A percentile compares a stretch with the other conserved stretches of the same genome.
phyloP scores from a whole-genome alignment of 768 basidiomycete genomes.

The Boletus subcaerulescens region DNA sequence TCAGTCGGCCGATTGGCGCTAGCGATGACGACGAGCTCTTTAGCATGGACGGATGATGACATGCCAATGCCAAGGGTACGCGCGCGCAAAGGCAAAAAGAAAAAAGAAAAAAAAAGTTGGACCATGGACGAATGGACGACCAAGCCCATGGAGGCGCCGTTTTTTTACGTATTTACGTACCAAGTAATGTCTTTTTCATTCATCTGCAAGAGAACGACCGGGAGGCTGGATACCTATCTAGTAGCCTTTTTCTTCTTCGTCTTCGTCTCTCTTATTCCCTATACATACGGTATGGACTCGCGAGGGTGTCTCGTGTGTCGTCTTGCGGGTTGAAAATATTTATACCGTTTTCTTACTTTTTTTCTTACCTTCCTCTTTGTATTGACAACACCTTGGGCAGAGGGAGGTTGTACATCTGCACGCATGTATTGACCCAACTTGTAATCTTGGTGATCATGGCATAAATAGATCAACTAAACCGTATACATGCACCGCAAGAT shows the following conservation, averaged over 20 bases:
- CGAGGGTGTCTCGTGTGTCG: slow-evolving; percentile 1
- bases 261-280: slow-evolving; percentile 4
- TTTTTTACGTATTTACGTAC: slow-evolving; percentile 26
- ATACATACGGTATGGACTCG: slow-evolving; percentile 4
- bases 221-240: slow-evolving; percentile 33
- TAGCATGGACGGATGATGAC: slow-evolving; percentile 54
- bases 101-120: not conserved
- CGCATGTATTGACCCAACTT: slow-evolving; percentile 21
- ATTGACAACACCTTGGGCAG: slow-evolving; percentile 7
- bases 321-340: slow-evolving; percentile 19
- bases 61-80: not conserved
- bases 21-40: slow-evolving; percentile 68
- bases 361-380: slow-evolving; percentile 7
- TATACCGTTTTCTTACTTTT: slow-evolving; percentile 24
- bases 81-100: not conserved
- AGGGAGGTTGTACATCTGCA: slow-evolving; percentile 13
- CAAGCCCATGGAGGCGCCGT: not conserved
- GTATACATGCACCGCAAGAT: not conserved
- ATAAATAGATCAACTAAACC: not conserved
- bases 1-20: slow-evolving; percentile 52
- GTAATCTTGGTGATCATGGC: slow-evolving; percentile 18
- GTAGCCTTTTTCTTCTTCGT: slow-evolving; percentile 16
- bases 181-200: slow-evolving; percentile 21
- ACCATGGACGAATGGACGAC: slow-evolving; percentile 7
- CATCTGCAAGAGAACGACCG: slow-evolving; percentile 24